Evolutionary conservation across 2,329 filamentous ascomycete genomes (phyloP).

Genomic region (Pseudocercospora musae): DNA sequence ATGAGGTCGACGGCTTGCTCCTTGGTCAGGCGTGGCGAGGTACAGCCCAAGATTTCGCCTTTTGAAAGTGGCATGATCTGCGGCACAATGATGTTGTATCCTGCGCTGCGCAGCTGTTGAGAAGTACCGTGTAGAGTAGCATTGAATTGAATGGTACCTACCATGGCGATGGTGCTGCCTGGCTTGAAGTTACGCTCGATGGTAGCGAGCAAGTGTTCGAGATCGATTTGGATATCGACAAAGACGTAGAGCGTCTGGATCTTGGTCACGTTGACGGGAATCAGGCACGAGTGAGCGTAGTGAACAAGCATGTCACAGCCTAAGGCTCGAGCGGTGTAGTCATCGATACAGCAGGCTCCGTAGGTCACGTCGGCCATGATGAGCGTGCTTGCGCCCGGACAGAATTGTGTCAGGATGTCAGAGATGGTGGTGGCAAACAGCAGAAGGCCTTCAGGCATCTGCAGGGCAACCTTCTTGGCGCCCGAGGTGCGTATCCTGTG

Average conservation of each 20-base stretch:
- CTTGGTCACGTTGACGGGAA: constrained; percentile 92
- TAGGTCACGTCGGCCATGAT: constrained; percentile 99
- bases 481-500: constrained; percentile 80
- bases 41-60: constrained; percentile 96
- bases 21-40: constrained; percentile 68
- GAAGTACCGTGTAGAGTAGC: constrained; percentile 87
- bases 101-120: constrained; percentile 72
- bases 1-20: constrained; percentile 67
- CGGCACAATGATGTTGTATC: constrained; percentile 81
- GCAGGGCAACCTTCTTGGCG: constrained; percentile 82
- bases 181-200: constrained; percentile 82
- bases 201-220: constrained; percentile 77
- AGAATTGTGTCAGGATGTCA: constrained; percentile 93
- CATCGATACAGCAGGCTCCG: constrained; percentile 96
- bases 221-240: constrained; percentile 95
- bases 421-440: constrained; percentile 97
- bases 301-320: constrained; percentile 94
- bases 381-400: constrained; percentile 81
- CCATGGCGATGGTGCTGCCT: constrained; percentile 84
- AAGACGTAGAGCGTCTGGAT: constrained; percentile 98
- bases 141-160: constrained; percentile 98
- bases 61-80: constrained; percentile 91
- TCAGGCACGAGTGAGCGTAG: constrained; percentile 94
- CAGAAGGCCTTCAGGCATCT: constrained; percentile 93
- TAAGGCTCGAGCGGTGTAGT: constrained; percentile 90